Conservation (phyloP, 129 eudicot genomes). For the Flaveria sonorensis region DNA sequence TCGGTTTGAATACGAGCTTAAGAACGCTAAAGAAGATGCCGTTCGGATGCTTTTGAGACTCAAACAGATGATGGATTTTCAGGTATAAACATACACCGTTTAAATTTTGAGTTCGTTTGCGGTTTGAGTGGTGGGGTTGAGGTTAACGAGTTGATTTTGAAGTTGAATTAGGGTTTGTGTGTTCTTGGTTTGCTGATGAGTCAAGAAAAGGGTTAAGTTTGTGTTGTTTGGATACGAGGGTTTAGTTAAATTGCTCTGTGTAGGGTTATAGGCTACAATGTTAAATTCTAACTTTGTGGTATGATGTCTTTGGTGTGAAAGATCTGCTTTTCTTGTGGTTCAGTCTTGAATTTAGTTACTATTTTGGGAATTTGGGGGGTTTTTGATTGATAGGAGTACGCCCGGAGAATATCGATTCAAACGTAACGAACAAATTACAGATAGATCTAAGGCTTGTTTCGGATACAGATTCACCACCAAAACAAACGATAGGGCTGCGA, state of each 20-base stretch:
- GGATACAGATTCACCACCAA: no score
- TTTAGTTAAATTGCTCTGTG: conserved; percentile 18
- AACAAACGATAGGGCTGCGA: no score
- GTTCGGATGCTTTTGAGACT: conserved; percentile 70
- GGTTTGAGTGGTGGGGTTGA: conserved; percentile 6
- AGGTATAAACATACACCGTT: conserved; percentile 46
- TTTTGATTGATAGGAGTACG: no score
- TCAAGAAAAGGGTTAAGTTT: neutral
- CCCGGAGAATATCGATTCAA: no score
- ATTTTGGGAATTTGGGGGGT: conserved; percentile 18
- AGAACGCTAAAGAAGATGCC: conserved; percentile 65
- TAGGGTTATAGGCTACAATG: conserved; percentile 4
- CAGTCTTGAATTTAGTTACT: conserved; percentile 18
- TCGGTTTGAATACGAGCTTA: conserved; percentile 64
- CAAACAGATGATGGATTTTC: conserved; percentile 81
- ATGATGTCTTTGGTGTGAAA: neutral
- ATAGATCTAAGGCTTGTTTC: no score
- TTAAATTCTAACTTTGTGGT: neutral
- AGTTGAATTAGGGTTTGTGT: conserved; percentile 26
- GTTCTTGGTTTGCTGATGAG: neutral
- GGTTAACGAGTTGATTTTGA: conserved; percentile 6
- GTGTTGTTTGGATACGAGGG: conserved; percentile 21
- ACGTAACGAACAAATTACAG: no score
- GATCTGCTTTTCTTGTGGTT: conserved; percentile 7
- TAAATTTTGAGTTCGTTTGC: neutral